Evolutionary conservation across 2,329 filamentous ascomycete genomes (phyloP).

Genomic region (Fusarium denticulatum): DNA sequence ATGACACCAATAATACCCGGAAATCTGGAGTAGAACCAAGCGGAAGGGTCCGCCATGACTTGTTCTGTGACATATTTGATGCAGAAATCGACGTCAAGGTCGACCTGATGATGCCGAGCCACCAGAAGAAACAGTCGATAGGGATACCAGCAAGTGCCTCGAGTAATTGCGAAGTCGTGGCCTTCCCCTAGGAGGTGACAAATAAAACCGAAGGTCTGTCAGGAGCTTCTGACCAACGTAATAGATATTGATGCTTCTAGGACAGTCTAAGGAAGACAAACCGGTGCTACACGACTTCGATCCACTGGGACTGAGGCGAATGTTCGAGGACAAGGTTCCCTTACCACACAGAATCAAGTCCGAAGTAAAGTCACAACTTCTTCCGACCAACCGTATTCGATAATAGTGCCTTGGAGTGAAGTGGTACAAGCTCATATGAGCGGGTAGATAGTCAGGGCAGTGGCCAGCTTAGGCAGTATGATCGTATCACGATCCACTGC

Average conservation of each 20-base stretch:
- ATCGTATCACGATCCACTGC: slow-evolving; percentile 20
- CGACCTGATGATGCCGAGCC: neutral
- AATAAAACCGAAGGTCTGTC: neutral
- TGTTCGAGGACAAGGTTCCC: neutral
- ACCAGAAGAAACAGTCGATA: neutral
- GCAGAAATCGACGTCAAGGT: neutral
- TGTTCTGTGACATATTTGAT: slow-evolving; percentile 45
- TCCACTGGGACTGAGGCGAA: neutral
- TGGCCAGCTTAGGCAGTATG: slow-evolving; percentile 7
- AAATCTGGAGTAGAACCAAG: slow-evolving; percentile 53
- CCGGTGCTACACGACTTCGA: neutral
- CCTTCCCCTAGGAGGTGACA: neutral
- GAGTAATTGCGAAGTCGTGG: neutral
- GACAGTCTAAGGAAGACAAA: neutral
- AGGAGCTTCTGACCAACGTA: neutral
- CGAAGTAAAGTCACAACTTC: neutral
- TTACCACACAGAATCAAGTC: neutral
- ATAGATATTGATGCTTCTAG: neutral
- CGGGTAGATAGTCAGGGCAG: slow-evolving; percentile 3
- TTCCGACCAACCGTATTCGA: slow-evolving; percentile 13
- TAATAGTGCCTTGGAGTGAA: neutral
- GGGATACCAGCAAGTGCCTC: neutral
- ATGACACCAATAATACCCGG: slow-evolving; percentile 72
- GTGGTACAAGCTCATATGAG: slow-evolving; percentile 33
- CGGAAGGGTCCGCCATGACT: slow-evolving; percentile 61